phyloP scores from a whole-genome alignment of 441 rosid genomes.

The Adansonia grandidieri region DNA sequence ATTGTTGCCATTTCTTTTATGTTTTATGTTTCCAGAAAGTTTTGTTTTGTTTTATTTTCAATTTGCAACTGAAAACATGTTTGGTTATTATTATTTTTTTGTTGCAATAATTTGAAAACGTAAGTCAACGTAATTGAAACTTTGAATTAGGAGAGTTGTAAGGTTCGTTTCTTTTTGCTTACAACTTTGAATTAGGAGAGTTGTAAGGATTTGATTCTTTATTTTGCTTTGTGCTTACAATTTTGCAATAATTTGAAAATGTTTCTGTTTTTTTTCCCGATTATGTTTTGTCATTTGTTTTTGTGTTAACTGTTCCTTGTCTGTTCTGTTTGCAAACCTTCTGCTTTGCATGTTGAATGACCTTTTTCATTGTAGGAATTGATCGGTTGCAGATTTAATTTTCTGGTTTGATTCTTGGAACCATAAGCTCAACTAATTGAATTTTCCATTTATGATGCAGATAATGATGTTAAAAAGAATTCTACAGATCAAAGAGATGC shows the following conservation, averaged over 20 bases:
- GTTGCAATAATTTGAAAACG: background rate
- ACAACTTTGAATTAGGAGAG: background rate
- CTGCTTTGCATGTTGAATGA: background rate
- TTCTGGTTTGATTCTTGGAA: background rate
- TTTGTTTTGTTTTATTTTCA: background rate
- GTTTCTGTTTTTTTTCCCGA: background rate
- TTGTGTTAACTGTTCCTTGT: constrained; percentile 14
- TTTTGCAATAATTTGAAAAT: background rate
- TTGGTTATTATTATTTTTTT: background rate
- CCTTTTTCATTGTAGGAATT: background rate
- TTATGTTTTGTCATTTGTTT: background rate
- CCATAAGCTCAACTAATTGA: constrained; percentile 2
- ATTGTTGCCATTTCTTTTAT: background rate
- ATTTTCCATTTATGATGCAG: constrained; percentile 33
- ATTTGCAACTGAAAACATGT: background rate
- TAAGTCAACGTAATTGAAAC: background rate
- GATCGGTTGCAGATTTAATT: background rate
- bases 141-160: background rate
- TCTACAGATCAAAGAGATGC: constrained; percentile 77
- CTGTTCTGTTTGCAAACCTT: background rate
- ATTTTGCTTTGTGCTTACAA: background rate
- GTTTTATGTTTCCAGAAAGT: constrained; percentile 4
- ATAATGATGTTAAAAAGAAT: constrained; percentile 57
- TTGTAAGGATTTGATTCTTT: background rate
- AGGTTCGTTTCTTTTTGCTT: background rate